Percentiles rank a stretch among this genome's conserved stretches.
Evolutionary conservation across 2,329 filamentous ascomycete species (phyloP).

Genomic region (Iodosphaeria phyllophila): DNA sequence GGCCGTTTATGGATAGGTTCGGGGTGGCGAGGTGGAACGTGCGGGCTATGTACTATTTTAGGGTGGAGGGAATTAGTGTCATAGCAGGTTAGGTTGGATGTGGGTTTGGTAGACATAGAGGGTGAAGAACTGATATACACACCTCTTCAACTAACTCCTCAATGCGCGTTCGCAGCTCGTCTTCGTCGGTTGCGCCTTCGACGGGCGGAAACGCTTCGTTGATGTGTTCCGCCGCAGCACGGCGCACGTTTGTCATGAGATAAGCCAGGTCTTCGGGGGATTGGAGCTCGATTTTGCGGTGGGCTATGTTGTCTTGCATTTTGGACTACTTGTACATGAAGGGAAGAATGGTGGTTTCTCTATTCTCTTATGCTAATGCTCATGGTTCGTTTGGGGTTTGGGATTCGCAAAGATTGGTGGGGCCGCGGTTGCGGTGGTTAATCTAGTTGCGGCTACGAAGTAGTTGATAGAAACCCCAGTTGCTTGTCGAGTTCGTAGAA

Average conservation of each 20-base stretch:
- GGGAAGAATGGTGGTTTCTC: too few species aligned
- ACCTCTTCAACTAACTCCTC: constrained; percentile 42
- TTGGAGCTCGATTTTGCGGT: constrained; percentile 68
- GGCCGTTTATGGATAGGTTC: constrained; percentile 45
- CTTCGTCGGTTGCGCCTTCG: constrained; percentile 27
- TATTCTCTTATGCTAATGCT: too few species aligned
- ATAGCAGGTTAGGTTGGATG: not conserved
- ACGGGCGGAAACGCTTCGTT: constrained; percentile 49
- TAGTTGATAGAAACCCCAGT: too few species aligned
- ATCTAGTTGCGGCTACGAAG: too few species aligned
- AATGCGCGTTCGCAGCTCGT: constrained; percentile 38
- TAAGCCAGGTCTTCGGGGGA: constrained; percentile 54
- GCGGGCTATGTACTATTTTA: constrained; percentile 35
- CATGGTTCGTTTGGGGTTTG: too few species aligned
- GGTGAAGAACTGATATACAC: constrained; percentile 2
- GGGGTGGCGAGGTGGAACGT: constrained; percentile 39
- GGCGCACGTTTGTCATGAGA: constrained; percentile 49
- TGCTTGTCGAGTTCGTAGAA: too few species aligned
- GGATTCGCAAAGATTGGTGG: too few species aligned
- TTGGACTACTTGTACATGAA: too few species aligned
- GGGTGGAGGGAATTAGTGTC: not conserved
- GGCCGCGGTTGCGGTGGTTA: too few species aligned
- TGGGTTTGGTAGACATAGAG: not conserved
- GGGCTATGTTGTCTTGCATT: too few species aligned
- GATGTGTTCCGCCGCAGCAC: constrained; percentile 48